Evolutionary conservation across 2,329 filamentous ascomycete species (phyloP), one percentile per base, ranked within the genome.

Genomic region (Magnaporthiopsis poae): DNA sequence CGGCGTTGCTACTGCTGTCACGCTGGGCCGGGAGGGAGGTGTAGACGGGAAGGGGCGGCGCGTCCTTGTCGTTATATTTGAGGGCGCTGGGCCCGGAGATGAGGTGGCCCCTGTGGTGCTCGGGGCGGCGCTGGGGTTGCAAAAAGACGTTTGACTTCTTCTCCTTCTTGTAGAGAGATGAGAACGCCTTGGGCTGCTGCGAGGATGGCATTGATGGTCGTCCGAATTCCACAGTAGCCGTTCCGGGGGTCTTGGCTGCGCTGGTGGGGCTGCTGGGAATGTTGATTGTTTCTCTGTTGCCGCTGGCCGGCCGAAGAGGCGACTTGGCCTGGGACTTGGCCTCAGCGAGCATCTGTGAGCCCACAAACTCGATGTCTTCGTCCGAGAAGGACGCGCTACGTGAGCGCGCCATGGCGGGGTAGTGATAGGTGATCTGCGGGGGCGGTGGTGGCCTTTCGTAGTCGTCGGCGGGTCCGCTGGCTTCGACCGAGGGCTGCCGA

Each of bases 41-140:
- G 74, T 82, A 86, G 71, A 83, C 76, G 27, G 78, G 79, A 69
- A 79, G 71, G 1, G 80, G 77, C 2, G 80, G 77, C 12, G 81
- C 77, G 70, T 79, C 82, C 70, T 77, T 80, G 69, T 84, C 78
- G 69, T 80, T 75, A 70, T 78, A 80, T 56, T 78, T 74, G n/a
- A 81, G 81, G 12, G 79, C 78, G 68, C 78, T 72, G 3, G 84
- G 83, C 2, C 81, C 81, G 8, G 76, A 75, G 35, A 84, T 77
- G 67, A 76, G 79, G 68, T 80, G 81, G 59, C 78, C 80, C 61
- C 82, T 79, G 72, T 87, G 85, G 70, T 84, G 83, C 72, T 87
- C 85, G 1, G 84, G 84, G 2, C 84, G 80, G 64, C 77, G 82
- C 73, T 79, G 83, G 62, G 81, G 81, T 69, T 82, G 80, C 86